These are phyloP conservation scores for Dissophora ornata DNA, from an alignment of 192 early-diverging fungal species.

Conservation along the genomic window DNA sequence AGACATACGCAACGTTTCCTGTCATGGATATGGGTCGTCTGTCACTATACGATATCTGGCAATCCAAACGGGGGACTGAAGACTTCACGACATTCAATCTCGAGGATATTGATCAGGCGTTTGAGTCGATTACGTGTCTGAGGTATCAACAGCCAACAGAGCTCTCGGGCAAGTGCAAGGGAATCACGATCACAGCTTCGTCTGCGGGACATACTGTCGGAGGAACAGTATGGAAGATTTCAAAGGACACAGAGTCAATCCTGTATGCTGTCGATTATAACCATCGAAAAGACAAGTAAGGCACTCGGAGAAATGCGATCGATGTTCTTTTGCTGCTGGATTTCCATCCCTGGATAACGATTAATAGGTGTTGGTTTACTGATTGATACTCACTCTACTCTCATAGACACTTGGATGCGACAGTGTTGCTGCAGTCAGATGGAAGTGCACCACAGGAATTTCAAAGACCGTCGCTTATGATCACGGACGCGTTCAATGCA, in stretches of 20 bases:
- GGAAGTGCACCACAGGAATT: constrained; percentile 75
- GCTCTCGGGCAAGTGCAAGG: constrained; percentile 79
- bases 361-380: constrained; percentile 18
- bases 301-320: too few species aligned
- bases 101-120: constrained; percentile 86
- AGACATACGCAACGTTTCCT: constrained; percentile 91
- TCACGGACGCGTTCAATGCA: constrained; percentile 91
- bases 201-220: constrained; percentile 95
- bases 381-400: constrained; percentile 62
- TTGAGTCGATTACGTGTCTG: constrained; percentile 82
- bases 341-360: too few species aligned
- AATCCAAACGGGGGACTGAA: constrained; percentile 71
- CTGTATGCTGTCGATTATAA: constrained; percentile 98
- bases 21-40: constrained; percentile 92
- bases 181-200: constrained; percentile 91
- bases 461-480: constrained; percentile 86
- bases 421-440: constrained; percentile 68
- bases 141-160: constrained; percentile 89
- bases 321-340: too few species aligned
- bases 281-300: constrained; percentile 88
- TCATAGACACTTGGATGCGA: constrained; percentile 80
- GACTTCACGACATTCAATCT: constrained; percentile 82
- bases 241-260: constrained; percentile 92
- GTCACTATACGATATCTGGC: constrained; percentile 83
- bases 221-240: constrained; percentile 97